Conservation (phyloP, 257 asterid species). For the Ballota nigra region DNA sequence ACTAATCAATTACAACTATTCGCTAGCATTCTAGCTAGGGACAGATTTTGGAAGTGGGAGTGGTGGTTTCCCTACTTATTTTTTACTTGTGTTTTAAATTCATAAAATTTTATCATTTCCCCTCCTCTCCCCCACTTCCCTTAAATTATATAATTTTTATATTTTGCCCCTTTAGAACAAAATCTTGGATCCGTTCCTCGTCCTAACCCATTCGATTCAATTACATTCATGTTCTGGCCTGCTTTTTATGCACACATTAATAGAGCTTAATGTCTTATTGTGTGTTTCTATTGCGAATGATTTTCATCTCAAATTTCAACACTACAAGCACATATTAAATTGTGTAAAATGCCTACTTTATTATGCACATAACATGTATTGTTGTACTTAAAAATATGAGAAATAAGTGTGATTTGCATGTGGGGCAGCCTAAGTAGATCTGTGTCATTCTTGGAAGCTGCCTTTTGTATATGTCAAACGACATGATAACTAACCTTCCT, state of each 20-base stretch:
- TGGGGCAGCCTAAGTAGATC: conserved; percentile 30
- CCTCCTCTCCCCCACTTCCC: too few relatives aligned
- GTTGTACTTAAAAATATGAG: not conserved
- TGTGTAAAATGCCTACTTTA: not conserved
- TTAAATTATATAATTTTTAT: too few relatives aligned
- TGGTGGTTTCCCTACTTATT: too few relatives aligned
- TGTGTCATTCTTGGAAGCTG: conserved; percentile 49
- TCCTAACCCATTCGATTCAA: too few relatives aligned
- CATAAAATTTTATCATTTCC: too few relatives aligned
- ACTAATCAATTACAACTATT: too few relatives aligned
- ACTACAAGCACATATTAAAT: not conserved
- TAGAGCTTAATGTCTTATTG: not conserved
- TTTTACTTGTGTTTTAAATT: too few relatives aligned
- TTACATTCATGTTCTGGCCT: too few relatives aligned
- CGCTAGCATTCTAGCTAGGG: too few relatives aligned
- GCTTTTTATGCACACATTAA: not conserved
- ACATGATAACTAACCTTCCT: not conserved
- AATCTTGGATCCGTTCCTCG: too few relatives aligned
- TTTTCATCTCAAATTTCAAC: not conserved
- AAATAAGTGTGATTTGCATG: not conserved
- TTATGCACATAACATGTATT: not conserved
- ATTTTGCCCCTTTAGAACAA: too few relatives aligned
- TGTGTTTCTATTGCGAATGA: not conserved
- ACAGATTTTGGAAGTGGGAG: too few relatives aligned
- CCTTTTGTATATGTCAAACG: conserved; percentile 6